phyloP scores from a whole-genome alignment of 2,329 filamentous ascomycete species.

The Aspergillus caelatus region DNA sequence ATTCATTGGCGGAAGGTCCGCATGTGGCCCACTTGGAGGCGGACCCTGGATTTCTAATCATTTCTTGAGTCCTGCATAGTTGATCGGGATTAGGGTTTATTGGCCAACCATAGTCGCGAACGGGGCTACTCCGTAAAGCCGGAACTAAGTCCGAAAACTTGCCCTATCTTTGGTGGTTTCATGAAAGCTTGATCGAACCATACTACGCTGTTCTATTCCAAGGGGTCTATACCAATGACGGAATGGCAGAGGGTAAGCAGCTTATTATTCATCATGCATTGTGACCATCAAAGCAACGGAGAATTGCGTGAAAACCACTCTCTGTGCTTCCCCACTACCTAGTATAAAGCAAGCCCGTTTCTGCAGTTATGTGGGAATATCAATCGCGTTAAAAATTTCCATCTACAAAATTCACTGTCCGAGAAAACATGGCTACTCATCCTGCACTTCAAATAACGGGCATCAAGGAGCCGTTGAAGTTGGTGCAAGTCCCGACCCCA shows the following conservation, averaged over 20 bases:
- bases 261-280: not conserved
- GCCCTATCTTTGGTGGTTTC: not conserved
- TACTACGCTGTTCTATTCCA: too few species aligned
- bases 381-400: not conserved
- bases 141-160: not conserved
- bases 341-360: not conserved
- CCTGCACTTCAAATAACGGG: not conserved
- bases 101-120: not conserved
- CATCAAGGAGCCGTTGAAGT: not conserved
- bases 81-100: not conserved
- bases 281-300: not conserved
- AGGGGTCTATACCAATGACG: too few species aligned
- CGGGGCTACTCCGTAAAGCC: too few species aligned
- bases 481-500: not conserved
- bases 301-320: not conserved
- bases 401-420: not conserved
- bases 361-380: not conserved
- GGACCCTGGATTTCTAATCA: not conserved
- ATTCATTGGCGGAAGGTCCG: not conserved
- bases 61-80: not conserved
- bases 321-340: not conserved
- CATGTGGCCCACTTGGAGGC: not conserved
- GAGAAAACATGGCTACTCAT: not conserved
- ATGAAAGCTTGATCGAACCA: not conserved
- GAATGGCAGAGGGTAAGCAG: not conserved